phyloP scores from a whole-genome alignment of 768 basidiomycete genomes.

The Gloeophyllum trabeum region DNA sequence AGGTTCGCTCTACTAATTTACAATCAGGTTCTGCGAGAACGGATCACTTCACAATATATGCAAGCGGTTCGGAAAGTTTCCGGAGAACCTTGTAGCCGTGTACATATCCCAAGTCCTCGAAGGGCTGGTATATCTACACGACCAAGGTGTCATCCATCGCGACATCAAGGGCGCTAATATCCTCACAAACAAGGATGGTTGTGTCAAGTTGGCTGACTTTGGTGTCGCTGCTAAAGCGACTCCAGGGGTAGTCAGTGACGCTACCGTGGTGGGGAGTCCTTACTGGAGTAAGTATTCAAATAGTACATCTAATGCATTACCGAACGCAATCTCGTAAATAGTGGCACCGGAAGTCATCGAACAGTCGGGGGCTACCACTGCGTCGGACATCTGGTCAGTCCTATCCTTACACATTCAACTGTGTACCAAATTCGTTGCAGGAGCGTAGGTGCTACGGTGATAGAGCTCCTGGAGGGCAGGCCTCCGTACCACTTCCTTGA shows the following conservation, averaged over 20 bases:
- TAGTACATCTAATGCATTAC: neutral
- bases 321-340: conserved; percentile 13
- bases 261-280: conserved; percentile 92
- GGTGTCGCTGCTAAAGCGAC: conserved; percentile 84
- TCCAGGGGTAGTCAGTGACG: conserved; percentile 66
- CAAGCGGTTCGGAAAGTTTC: conserved; percentile 98
- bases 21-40: conserved; percentile 85
- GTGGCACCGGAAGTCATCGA: conserved; percentile 99
- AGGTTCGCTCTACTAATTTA: neutral
- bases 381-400: conserved; percentile 87
- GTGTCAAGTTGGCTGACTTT: conserved; percentile 98
- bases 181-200: conserved; percentile 96
- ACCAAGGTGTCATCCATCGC: conserved; percentile 98
- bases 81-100: conserved; percentile 90
- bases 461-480: conserved; percentile 84
- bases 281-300: conserved; percentile 78
- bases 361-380: conserved; percentile 92
- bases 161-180: conserved; percentile 99
- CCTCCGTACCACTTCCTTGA: conserved; percentile 94
- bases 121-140: conserved; percentile 93
- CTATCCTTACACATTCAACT: neutral
- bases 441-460: conserved; percentile 95
- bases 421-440: conserved; percentile 16
- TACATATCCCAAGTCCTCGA: conserved; percentile 96
- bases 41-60: conserved; percentile 92